Base-by-base conservation (phyloP, 805 yeast genomes). In the Candida rishiriensis region DNA sequence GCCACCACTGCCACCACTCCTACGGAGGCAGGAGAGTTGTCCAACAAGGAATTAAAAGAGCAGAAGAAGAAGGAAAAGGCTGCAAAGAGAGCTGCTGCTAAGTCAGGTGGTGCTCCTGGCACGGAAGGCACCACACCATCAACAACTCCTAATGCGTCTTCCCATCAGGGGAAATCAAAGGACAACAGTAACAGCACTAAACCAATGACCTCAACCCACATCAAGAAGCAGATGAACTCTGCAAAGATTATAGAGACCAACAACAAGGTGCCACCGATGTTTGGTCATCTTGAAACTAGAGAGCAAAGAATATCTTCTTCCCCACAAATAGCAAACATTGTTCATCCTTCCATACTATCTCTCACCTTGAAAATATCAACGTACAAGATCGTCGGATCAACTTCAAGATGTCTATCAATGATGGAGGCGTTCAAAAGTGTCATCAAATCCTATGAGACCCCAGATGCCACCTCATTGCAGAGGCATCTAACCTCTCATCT, bases 81-180 rank as follows among this genome's bases (percentile, higher is more conserved):
- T 12, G 95, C 93, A 34, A 87, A 88, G 62, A 75, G 98, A 61
- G 93, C 96, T 2, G 96, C 96, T 2, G 79, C 82, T 51, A 89
- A 87, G 59, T 21, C 26, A 21, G 85, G 76, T 52, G 83, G 29
- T 6, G 36, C 17, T 10, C 47, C 26, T 29, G 33, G 30, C 17
- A 10, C 31, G 17, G 39, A 26, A 7, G 45, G 38, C 10, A 44
- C 42, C 5, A 12, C 51, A 9, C 43, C 39, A 14, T 44, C 37
- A 38, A 49, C 45, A 31, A 51, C 50, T 39, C 43, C 35, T 30
- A 28, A 29, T 32, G 15, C 40, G 38, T 32, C 32, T 9, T 12
- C 36, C 10, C 41, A 35, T 10, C 31, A 30, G 40, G 36, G 33
- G 14, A 30, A 30, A n/a, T 6, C 13, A 33, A 37, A 28, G 34